Conservation (phyloP, 2,329 filamentous ascomycete genomes). For the Seiridium unicorne region DNA sequence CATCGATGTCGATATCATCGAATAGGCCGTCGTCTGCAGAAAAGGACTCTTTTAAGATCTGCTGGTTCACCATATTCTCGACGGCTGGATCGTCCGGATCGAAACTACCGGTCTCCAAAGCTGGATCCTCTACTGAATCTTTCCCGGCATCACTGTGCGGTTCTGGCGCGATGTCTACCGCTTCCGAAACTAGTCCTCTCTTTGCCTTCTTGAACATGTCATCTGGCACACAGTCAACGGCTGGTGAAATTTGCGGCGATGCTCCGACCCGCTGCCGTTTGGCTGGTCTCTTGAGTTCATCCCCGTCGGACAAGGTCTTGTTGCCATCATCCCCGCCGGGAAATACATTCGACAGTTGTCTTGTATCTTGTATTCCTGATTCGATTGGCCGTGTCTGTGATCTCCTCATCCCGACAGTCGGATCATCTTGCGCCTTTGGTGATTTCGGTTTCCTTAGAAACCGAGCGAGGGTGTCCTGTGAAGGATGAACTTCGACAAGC, state of each 20-base stretch:
- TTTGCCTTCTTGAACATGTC: neutral
- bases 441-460: constrained; percentile 40
- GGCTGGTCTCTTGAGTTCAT: neutral
- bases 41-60: constrained; percentile 7
- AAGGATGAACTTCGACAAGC: constrained; percentile 51
- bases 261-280: neutral
- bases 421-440: neutral
- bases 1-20: constrained; percentile 8
- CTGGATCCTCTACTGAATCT: neutral
- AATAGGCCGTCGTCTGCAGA: constrained; percentile 9
- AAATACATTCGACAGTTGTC: neutral
- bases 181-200: neutral
- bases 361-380: neutral
- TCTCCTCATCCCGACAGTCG: constrained; percentile 6
- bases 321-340: constrained; percentile 2
- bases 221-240: neutral
- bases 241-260: neutral
- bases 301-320: neutral
- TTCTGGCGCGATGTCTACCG: too few relatives aligned
- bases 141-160: neutral
- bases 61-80: neutral
- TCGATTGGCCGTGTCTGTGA: neutral
- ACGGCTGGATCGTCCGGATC: neutral
- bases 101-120: neutral
- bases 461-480: constrained; percentile 55